Base-by-base conservation (phyloP, 1,139 yeast genomes). In the Suhomyces yuchorum region DNA sequence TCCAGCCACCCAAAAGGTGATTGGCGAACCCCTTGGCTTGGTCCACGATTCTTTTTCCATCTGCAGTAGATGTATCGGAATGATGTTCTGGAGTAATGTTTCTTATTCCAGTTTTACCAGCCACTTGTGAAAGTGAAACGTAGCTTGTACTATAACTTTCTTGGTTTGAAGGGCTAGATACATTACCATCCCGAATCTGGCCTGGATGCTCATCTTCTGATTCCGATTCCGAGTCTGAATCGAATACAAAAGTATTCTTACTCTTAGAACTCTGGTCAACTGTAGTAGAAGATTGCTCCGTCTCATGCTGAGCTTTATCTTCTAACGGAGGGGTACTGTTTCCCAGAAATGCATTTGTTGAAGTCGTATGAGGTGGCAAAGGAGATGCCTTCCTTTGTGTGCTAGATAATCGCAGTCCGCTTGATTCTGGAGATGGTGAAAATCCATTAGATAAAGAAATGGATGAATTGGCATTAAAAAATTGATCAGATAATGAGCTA, bases 81-180 rank as follows among this genome's bases (percentile, higher is more conserved):
- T 22, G 51, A 50, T 42, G 43, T 15, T 61, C 68, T 5, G 67
- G 64, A 18, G 71, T 61, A 12, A 74, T 75, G 59, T 67, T 63
- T 20, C 59, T 57, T 40, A 72, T 70, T 5, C 77, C 77, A 52
- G 63, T 73, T 44, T 61, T 66, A 11, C 77, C 83, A 2, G 84
- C 84, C 19, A 80, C 81, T 53, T 77, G 80, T 43, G 81, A 77
- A 36, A 79, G 63, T 9, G 82, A 70, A 40, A 70, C 67, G 54
- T 72, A 73, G 48, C 73, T 70, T 24, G 62, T 55, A 19, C 65
- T 62, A 28, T 43, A 40, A 48, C 37, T 28, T 12, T 44, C 48
- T 18, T 24, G 24, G 18, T 28, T 39, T 17, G 18, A 17, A 24
- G 45, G 18, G 8, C 24, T 38, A 15, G 42, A n/a, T 14, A 12